Conservation (phyloP, 306 rosid genomes). For the Myrica gale region DNA sequence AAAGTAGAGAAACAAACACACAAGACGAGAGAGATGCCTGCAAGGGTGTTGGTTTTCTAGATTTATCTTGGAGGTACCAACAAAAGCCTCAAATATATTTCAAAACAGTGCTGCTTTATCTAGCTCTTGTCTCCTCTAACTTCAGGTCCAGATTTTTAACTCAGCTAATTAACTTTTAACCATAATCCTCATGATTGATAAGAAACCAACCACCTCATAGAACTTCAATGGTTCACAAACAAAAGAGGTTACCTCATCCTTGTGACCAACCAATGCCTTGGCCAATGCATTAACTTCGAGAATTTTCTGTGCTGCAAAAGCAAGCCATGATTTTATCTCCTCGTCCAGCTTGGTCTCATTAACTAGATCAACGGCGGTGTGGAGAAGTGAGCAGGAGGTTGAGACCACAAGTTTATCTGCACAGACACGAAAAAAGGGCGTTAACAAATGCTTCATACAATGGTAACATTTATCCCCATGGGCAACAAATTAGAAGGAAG, state of each 20-base stretch:
- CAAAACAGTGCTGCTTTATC: neutral
- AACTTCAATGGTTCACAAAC: slow-evolving; percentile 12
- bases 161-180: neutral
- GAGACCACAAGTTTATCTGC: slow-evolving; percentile 82
- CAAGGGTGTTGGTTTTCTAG: neutral
- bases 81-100: neutral
- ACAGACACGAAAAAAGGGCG: slow-evolving; percentile 12
- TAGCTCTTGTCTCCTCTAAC: neutral
- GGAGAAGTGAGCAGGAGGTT: slow-evolving; percentile 85
- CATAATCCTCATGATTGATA: neutral
- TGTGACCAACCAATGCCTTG: slow-evolving; percentile 64
- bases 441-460: neutral
- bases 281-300: slow-evolving; percentile 90
- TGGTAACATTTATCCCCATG: slow-evolving; percentile 2
- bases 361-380: slow-evolving; percentile 88
- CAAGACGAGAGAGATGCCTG: neutral
- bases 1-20: neutral
- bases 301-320: slow-evolving; percentile 91
- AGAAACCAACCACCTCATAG: neutral
- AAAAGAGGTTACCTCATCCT: slow-evolving; percentile 59
- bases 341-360: slow-evolving; percentile 84
- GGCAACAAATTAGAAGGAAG: slow-evolving; percentile 16
- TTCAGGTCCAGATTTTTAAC: neutral
- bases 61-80: neutral
- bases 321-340: slow-evolving; percentile 88